These are phyloP conservation scores for Cicer arietinum DNA, from an alignment of 306 rosid genomes.

Conservation along the genomic window DNA sequence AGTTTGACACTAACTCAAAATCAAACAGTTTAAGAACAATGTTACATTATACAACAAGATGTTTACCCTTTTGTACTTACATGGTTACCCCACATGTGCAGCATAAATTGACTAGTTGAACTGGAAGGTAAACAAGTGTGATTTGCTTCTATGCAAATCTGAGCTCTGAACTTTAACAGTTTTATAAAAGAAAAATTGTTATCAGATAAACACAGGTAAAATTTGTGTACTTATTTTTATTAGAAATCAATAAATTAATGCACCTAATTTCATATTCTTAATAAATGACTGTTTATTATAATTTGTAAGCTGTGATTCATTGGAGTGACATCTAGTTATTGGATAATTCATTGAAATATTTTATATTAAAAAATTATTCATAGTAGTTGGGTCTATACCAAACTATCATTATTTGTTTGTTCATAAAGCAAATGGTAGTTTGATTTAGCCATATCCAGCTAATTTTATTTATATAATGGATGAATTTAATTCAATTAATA, in stretches of 20 bases:
- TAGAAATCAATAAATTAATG: no score
- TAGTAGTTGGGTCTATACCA: neutral
- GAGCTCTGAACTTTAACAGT: neutral
- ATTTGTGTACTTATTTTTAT: neutral
- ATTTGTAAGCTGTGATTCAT: neutral
- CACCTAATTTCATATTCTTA: neutral
- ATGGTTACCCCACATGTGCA: conserved; percentile 12
- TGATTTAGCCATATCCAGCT: neutral
- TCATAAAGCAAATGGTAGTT: no score
- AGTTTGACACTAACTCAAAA: no score
- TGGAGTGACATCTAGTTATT: neutral
- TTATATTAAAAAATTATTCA: neutral
- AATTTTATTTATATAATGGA: no score
- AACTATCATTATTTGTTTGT: neutral
- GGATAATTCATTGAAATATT: neutral
- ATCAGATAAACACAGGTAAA: neutral
- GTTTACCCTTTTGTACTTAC: conserved; percentile 2
- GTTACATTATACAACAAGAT: neutral
- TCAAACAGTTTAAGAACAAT: no score
- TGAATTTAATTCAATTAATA: no score
- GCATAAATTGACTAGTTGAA: conserved; percentile 29
- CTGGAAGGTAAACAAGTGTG: conserved; percentile 14
- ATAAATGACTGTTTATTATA: neutral
- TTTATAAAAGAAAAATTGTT: neutral
- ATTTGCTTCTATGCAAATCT: neutral